Evolutionary conservation across 2,329 filamentous ascomycete genomes (phyloP), one percentile per base, ranked within the genome.

Genomic region (Alternaria triticina): DNA sequence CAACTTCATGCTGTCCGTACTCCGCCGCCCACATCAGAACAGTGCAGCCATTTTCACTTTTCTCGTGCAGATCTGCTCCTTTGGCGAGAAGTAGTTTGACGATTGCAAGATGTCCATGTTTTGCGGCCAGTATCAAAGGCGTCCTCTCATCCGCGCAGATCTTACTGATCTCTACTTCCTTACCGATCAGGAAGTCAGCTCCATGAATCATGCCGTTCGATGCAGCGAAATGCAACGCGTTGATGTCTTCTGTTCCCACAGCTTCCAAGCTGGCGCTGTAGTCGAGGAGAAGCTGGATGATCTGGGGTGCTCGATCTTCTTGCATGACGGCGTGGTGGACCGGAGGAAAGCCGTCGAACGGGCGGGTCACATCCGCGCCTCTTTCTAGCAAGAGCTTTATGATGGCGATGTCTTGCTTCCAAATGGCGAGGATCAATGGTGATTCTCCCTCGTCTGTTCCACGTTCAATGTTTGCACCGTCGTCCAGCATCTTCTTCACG

Each of bases 221-320:
- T 8, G 65, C 68, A 40, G 73, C 72, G 60, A 60, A 71, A 44
- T 74, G 69, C 8, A 76, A 57, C 25, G 59, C 67, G 30, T 65
- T 71, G 43, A 67, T 68, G 5, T 49, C 28, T 10, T 61, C 60
- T 2, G 52, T 51, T 0, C 67, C 67, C 6, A 62, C 54, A 5
- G 64, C 55, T 13, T 62, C 61, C 12, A 63, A 57, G 33, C 57
- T 36, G 6, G 66, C 71, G 6, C 72, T 70, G 25, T 68, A 23
- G 15, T 72, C 63, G 0, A 74, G 17, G 4, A 74, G 62, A 17
- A 74, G 61, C 13, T 70, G 59, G 22, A 71, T 61, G 12, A 73
- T 51, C 12, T 63, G 61, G 9, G 61, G 54, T 20, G 59, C 60
- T 11, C 33, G 27, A 12, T 64, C 28, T 13, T 15, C 15, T 13